phyloP scores from a whole-genome alignment of 495 filamentous ascomycete genomes.

The Talaromyces wortmannii region DNA sequence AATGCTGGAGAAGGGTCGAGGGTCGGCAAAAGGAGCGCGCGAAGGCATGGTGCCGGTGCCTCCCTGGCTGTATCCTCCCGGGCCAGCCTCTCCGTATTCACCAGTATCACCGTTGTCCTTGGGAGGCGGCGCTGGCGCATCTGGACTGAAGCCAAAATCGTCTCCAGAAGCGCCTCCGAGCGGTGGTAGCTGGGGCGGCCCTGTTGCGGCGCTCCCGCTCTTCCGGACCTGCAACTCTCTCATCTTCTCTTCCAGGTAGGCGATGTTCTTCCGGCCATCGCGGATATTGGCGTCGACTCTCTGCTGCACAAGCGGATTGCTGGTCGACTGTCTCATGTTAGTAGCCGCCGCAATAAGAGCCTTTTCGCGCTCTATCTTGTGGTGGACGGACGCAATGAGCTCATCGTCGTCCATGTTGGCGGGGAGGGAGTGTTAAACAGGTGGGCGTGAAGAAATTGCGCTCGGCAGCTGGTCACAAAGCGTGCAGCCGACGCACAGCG shows the following conservation, averaged over 20 bases:
- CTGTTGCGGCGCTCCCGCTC: slow-evolving; percentile 49
- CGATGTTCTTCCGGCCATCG: slow-evolving; percentile 85
- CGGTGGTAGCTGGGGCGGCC: slow-evolving; percentile 26
- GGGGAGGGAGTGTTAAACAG: neutral
- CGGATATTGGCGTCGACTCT: slow-evolving; percentile 87
- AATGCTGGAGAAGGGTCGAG: slow-evolving; percentile 58
- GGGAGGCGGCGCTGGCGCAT: slow-evolving; percentile 51
- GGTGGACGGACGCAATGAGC: slow-evolving; percentile 77
- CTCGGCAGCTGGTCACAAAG: no score
- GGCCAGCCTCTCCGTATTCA: slow-evolving; percentile 46
- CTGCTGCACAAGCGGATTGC: slow-evolving; percentile 83
- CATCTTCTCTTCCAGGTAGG: slow-evolving; percentile 88
- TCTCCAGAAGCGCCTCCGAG: slow-evolving; percentile 23
- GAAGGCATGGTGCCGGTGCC: slow-evolving; percentile 73
- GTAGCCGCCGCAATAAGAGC: slow-evolving; percentile 90
- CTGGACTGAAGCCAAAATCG: slow-evolving; percentile 20
- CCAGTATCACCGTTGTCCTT: slow-evolving; percentile 49
- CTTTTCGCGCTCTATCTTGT: slow-evolving; percentile 98
- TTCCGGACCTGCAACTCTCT: slow-evolving; percentile 78
- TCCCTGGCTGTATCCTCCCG: slow-evolving; percentile 49
- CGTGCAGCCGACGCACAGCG: no score
- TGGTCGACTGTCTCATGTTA: slow-evolving; percentile 89
- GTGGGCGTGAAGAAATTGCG: no score
- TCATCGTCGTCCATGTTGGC: slow-evolving; percentile 57
- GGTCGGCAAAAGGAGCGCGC: slow-evolving; percentile 70